Evolutionary conservation across 371 early-diverging fungal species (phyloP).

Genomic region (Mucor piriformis): DNA sequence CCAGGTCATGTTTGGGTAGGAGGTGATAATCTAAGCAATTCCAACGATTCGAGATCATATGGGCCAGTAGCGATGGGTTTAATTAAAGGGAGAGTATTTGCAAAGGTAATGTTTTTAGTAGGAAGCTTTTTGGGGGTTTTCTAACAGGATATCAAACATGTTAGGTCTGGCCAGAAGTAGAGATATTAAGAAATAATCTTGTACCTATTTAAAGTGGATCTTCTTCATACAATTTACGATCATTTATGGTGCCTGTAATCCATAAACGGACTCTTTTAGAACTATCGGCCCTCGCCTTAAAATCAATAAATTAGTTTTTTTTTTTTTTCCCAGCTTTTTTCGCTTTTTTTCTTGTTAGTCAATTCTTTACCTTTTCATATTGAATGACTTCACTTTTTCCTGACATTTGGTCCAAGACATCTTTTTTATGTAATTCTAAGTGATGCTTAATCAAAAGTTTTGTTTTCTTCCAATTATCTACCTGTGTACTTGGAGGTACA

Average conservation of each 20-base stretch:
- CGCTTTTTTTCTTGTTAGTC: not conserved
- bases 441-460: slow-evolving; percentile 14
- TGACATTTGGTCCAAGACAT: slow-evolving; percentile 1
- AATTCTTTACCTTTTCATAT: slow-evolving; percentile 15
- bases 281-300: slow-evolving; percentile 8
- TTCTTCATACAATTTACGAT: slow-evolving; percentile 16
- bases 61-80: slow-evolving; percentile 87
- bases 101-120: slow-evolving; percentile 56
- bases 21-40: slow-evolving; percentile 84
- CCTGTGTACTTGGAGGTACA: slow-evolving; percentile 4
- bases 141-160: too few relatives aligned
- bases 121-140: too few relatives aligned
- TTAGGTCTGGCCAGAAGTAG: slow-evolving; percentile 46
- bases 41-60: slow-evolving; percentile 80
- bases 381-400: not conserved
- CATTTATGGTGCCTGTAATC: slow-evolving; percentile 25
- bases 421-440: slow-evolving; percentile 19
- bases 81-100: slow-evolving; percentile 73
- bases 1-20: slow-evolving; percentile 72
- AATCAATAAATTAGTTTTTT: not conserved
- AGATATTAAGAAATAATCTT: slow-evolving; percentile 28
- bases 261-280: slow-evolving; percentile 23
- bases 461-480: not conserved
- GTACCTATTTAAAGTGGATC: slow-evolving; percentile 17
- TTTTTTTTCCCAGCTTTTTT: not conserved